Percentiles rank a stretch among this genome's conserved stretches.
These are phyloP conservation scores for Coniella lustricola DNA, from an alignment of 2,329 filamentous ascomycete genomes.

Conservation along the genomic window DNA sequence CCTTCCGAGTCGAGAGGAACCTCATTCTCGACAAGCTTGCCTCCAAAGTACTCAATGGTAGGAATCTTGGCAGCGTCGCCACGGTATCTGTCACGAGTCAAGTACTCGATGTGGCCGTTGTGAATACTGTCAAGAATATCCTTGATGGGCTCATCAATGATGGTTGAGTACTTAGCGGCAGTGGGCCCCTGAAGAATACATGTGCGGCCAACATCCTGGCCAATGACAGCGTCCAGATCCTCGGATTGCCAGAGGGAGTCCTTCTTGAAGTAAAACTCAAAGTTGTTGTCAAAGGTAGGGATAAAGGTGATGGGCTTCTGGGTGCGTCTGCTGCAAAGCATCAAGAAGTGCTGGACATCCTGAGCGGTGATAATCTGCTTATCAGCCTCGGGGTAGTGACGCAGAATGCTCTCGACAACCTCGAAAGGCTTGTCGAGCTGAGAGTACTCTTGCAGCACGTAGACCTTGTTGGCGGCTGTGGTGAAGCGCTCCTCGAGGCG, in stretches of 20 bases:
- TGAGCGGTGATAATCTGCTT: constrained; percentile 94
- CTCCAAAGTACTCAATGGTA: constrained; percentile 89
- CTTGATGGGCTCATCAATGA: constrained; percentile 89
- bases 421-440: constrained; percentile 79
- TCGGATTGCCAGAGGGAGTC: constrained; percentile 99
- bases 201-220: constrained; percentile 89
- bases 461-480: constrained; percentile 60
- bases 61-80: constrained; percentile 70
- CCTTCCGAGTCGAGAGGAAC: constrained; percentile 76
- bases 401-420: constrained; percentile 70
- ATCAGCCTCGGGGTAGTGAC: constrained; percentile 78
- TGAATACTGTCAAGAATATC: constrained; percentile 91
- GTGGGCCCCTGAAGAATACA: constrained; percentile 95
- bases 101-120: constrained; percentile 71
- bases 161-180: constrained; percentile 81
- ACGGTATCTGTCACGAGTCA: constrained; percentile 74
- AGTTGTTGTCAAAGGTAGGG: constrained; percentile 89
- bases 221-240: constrained; percentile 91
- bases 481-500: constrained; percentile 96
- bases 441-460: constrained; percentile 80
- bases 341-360: constrained; percentile 93
- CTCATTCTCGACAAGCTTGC: constrained; percentile 67
- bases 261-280: constrained; percentile 99
- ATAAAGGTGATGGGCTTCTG: constrained; percentile 98
- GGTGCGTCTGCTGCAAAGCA: constrained; percentile 81